Base-by-base conservation (phyloP, 2,329 filamentous ascomycete genomes). In the Alternaria atra region DNA sequence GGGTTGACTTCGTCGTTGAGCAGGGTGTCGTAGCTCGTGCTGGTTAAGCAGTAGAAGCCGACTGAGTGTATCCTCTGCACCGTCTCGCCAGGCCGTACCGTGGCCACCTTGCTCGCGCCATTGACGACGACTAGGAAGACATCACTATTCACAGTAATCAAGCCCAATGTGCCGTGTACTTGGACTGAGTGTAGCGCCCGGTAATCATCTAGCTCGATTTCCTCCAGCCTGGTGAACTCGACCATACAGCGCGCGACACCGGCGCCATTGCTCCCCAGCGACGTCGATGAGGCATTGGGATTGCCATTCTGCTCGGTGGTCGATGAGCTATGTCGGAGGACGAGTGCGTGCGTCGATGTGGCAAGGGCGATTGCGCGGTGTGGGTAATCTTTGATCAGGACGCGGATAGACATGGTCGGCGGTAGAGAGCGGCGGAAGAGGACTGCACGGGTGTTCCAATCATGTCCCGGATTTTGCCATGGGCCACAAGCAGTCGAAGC, bases 101-200 rank as follows among this genome's bases (percentile, higher is more conserved):
- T 93, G 15, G 94, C 94, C 6, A 94, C 93, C 63, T 90, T 88
- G 20, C 87, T 86, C 37, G 92, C 91, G 46, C 89, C 88, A 29
- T 91, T 96, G 54, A 98, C 91, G 58, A 97, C 91, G 63, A 93
- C 95, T 15, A 98, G 83, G 77, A 98, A 98, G 13, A 97, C 90
- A 81, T 97, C 93, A 61, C 88, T 86, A 64, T 89, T 88, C 64
- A 97, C 86, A 0, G 93, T 91, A 69, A 97, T 94, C 63, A 98
- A 83, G 2, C 94, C 94, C 46, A 98, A 83, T 0, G 94, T 98
- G 56, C 94, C 94, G 75, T 93, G 90, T 34, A 94, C 90, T 15
- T 89, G 89, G 47, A 91, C 84, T 17, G 89, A 86, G 30, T 89
- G 91, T 60, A 97, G 82, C 12, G 89, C 85, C 43, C 92, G 88